Evolutionary conservation across 2,329 filamentous ascomycete species (phyloP), one percentile per base, ranked within the genome.

Genomic region (Colletotrichum filicis): DNA sequence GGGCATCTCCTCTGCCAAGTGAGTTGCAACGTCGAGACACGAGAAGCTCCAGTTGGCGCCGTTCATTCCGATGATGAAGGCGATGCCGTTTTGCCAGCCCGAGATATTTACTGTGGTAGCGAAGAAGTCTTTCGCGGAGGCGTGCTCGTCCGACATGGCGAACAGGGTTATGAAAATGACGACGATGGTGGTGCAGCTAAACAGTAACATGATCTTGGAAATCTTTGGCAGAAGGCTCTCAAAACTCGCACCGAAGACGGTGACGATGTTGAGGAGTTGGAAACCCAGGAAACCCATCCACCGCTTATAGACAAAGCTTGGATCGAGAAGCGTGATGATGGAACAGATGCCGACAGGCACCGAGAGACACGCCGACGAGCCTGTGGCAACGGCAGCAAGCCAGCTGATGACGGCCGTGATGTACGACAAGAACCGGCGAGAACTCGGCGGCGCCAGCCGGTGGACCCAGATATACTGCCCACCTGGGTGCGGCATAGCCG

Each of bases 31-130:
- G 22, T 80, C 79, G 22, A 80, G 76, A 55, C 78, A 80, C 1
- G 77, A 79, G 24, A 79, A 78, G 62, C 77, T 79, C 79, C 79
- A 80, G 61, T 80, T 79, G 56, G 76, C 75, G 0, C 78, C 78
- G 35, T 77, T 78, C 64, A 80, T 76, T 16, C 78, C 79, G 26
- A 79, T 78, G 46, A 80, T 76, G 63, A 79, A 79, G 3, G 78
- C 78, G 35, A 80, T 68, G 7, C 79, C 79, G 11, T 78, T 74
- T 9, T 56, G 72, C 78, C 79, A 80, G 2, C 79, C 78, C 0
- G 76, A 74, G 0, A 76, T 59, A 46, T 80, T 80, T 46, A 77
- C 68, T 3, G 69, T 66, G 3, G 68, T 68, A 22, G 70, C 30
- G 49, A 80, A 80, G 68, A 78, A 78, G 55, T 74, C 74, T 59